Evolutionary conservation across 164 flowering plant species (phyloP).

Genomic region (Malania oleifera): DNA sequence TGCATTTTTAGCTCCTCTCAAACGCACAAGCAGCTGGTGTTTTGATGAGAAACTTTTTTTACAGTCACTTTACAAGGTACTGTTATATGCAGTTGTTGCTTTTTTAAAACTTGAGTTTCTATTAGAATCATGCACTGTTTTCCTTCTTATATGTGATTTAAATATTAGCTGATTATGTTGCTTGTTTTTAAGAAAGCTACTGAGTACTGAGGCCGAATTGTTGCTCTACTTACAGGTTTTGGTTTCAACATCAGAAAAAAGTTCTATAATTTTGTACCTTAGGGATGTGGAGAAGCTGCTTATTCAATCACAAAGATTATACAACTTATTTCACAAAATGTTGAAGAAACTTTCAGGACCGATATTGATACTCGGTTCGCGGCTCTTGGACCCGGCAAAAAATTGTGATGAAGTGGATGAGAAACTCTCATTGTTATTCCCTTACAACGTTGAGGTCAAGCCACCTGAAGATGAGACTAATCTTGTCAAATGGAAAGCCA

Average conservation of each 20-base stretch:
- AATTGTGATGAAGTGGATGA: slow-evolving; percentile 35
- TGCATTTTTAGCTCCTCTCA: slow-evolving; percentile 22
- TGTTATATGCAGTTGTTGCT: neutral
- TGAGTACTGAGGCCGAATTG: neutral
- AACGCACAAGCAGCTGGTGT: slow-evolving; percentile 34
- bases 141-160: neutral
- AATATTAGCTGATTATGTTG: neutral
- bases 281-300: slow-evolving; percentile 41
- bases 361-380: slow-evolving; percentile 40
- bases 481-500: slow-evolving; percentile 39
- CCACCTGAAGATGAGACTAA: slow-evolving; percentile 43
- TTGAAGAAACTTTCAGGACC: slow-evolving; percentile 36
- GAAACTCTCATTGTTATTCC: slow-evolving; percentile 29
- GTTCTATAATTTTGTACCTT: slow-evolving; percentile 37
- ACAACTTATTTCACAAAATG: slow-evolving; percentile 31
- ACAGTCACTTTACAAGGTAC: slow-evolving; percentile 47
- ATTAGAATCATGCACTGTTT: neutral
- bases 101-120: neutral
- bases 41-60: slow-evolving; percentile 40
- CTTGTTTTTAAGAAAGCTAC: neutral
- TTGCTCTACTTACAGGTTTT: slow-evolving; percentile 28
- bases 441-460: slow-evolving; percentile 37
- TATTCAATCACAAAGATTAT: slow-evolving; percentile 32
- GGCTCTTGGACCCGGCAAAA: slow-evolving; percentile 25
- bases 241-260: slow-evolving; percentile 30